These are phyloP conservation scores for Artemisia argyi DNA, from an alignment of 129 eudicot species.

Conservation along the genomic window DNA sequence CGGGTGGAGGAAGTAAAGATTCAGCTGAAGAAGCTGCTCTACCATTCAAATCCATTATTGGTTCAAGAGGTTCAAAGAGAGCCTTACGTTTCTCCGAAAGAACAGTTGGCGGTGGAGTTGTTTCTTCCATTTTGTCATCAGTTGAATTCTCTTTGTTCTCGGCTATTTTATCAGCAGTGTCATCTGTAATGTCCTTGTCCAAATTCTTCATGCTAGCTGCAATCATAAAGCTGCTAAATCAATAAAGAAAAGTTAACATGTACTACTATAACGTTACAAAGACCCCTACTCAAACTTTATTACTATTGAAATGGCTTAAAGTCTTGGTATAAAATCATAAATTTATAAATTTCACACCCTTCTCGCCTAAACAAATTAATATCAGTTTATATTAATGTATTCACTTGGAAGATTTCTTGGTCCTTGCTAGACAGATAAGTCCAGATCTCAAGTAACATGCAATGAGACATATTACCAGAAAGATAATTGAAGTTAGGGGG, in stretches of 20 bases:
- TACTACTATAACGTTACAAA: neutral
- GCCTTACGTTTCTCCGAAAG: constrained; percentile 88
- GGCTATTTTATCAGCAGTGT: constrained; percentile 29
- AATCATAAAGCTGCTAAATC: constrained; percentile 38
- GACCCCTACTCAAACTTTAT: neutral
- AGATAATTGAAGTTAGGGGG: no score
- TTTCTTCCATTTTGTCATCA: constrained; percentile 60
- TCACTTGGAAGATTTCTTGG: no score
- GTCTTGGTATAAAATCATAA: neutral
- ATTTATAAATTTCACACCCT: neutral
- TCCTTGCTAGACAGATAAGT: no score
- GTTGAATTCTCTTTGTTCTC: constrained; percentile 37
- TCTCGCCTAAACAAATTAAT: no score
- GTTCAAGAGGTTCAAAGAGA: constrained; percentile 88
- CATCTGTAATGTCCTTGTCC: constrained; percentile 42
- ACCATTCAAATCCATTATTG: constrained; percentile 54
- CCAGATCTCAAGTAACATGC: neutral
- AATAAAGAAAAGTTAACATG: constrained; percentile 8
- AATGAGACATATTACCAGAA: neutral
- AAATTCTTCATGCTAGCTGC: constrained; percentile 49
- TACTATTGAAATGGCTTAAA: neutral
- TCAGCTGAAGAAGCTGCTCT: constrained; percentile 73
- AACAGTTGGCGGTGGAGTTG: constrained; percentile 36
- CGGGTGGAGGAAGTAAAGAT: constrained; percentile 93
- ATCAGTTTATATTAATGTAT: no score